Conservation (phyloP, 1,284 basidiomycete genomes). For the Cryptococcus depauperatus region DNA sequence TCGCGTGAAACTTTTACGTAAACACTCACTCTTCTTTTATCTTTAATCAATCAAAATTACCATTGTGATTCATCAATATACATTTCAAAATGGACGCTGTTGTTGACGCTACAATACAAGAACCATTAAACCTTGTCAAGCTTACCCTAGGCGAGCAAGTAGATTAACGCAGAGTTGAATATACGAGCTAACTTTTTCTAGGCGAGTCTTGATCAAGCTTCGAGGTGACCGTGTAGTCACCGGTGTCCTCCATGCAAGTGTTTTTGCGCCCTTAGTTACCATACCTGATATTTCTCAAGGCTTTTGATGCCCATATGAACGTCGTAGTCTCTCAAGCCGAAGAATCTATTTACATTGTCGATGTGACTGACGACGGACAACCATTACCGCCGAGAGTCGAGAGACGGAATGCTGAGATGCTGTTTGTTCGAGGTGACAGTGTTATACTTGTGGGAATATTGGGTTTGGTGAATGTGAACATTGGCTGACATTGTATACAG, state of each 20-base stretch:
- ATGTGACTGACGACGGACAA: slow-evolving; percentile 51
- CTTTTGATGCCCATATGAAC: slow-evolving; percentile 99
- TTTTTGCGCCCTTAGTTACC: neutral
- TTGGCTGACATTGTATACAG: slow-evolving; percentile 3
- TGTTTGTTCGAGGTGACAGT: slow-evolving; percentile 93
- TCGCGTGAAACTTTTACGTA: too few species aligned
- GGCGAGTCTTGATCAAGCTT: slow-evolving; percentile 58
- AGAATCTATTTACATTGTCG: slow-evolving; percentile 89
- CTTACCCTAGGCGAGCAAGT: slow-evolving; percentile 89
- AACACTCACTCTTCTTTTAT: neutral
- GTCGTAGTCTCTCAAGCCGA: slow-evolving; percentile 95
- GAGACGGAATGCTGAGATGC: slow-evolving; percentile 92
- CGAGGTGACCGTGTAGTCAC: slow-evolving; percentile 88
- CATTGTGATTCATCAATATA: neutral
- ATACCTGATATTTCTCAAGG: slow-evolving; percentile 50
- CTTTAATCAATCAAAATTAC: neutral
- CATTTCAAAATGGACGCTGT: slow-evolving; percentile 49
- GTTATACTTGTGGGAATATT: slow-evolving; percentile 65
- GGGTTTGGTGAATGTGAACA: neutral
- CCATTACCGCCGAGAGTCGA: slow-evolving; percentile 53
- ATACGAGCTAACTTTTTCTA: slow-evolving; percentile 9
- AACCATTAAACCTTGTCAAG: slow-evolving; percentile 96
- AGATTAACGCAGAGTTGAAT: neutral
- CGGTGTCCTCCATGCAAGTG: slow-evolving; percentile 81
- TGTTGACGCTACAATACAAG: slow-evolving; percentile 62